Evolutionary conservation across 371 early-diverging fungal genomes (phyloP).

Genomic region (Zychaea mexicana): DNA sequence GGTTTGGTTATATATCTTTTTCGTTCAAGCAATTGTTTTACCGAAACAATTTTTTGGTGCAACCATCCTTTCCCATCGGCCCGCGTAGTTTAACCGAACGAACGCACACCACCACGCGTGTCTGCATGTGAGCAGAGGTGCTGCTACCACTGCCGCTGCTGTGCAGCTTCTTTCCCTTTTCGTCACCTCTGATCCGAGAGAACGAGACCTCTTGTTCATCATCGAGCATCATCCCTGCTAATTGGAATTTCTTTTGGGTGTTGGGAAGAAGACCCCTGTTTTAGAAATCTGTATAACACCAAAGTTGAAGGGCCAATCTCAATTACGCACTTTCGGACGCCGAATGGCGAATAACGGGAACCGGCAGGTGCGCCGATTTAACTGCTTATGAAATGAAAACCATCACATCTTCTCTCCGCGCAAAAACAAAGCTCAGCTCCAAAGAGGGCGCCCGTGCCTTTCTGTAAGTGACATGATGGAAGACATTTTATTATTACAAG

Average conservation of each 20-base stretch:
- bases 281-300: too few species aligned
- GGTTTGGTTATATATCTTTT: slow-evolving; percentile 4
- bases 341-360: not conserved
- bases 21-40: not conserved
- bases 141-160: not conserved
- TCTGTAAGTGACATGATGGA: too few species aligned
- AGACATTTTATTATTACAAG: too few species aligned
- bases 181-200: too few species aligned
- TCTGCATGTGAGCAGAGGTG: slow-evolving; percentile 4
- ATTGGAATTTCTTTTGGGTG: too few species aligned
- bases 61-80: not conserved
- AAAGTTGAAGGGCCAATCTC: too few species aligned
- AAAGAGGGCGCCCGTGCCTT: not conserved
- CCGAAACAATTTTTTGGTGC: slow-evolving; percentile 1
- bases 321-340: not conserved
- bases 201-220: too few species aligned
- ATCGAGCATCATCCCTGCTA: too few species aligned
- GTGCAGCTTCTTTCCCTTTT: not conserved
- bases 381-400: not conserved
- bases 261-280: too few species aligned
- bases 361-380: not conserved
- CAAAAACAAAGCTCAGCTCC: slow-evolving; percentile 2
- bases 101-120: slow-evolving; percentile 7
- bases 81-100: slow-evolving; percentile 13
- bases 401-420: not conserved